Base-by-base conservation (phyloP, 257 asterid species). In the Solanum chiquidenum region DNA sequence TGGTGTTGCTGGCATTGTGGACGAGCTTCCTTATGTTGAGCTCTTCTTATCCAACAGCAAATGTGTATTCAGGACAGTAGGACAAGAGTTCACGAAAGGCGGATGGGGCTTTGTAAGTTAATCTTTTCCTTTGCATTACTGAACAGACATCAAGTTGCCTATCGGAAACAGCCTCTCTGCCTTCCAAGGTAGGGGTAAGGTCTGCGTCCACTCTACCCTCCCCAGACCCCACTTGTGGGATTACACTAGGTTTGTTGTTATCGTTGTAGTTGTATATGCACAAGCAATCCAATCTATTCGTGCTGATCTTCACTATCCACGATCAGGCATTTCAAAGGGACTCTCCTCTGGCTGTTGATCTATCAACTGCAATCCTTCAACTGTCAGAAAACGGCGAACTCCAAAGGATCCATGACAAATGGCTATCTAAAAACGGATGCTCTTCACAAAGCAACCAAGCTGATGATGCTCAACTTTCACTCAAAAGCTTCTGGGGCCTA, bases 91-190 rank as follows among this genome's bases (percentile, higher is more conserved):
- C 92, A 97, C 99, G 0, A 95, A 93, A 83, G 92, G 99, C 25
- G 99, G 99, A 84, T 96, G 99, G 99, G 99, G 99, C 89, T 96
- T 94, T 44, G 99, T 96, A 93, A 95, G 98, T 92, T 73, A 40
- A 20, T 82, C 86, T 73, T 83, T 74, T 73, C 42, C 86, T 27
- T 84, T 3, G 68, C 31, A 71, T 69, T 23, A 20, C 49, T 37
- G 29, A 58, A 37, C 71, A 71, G 73, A 29, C n/a, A 77, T 77
- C 9, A 38, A 40, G 37, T 38, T 49, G 31, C 27, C 72, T 64
- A 64, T 64, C 8, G 34, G 3, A n/a, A 25, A 64, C 34, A 11
- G 9, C 72, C 72, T 64, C 72, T 64, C 34, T 64, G 33, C 72
- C 72, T 64, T 6, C 33, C 34, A 64, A 64, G 72, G 72, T 25